Percentiles rank a stretch among this genome's conserved stretches.
These are phyloP conservation scores for Botrytis elliptica DNA, from an alignment of 2,329 filamentous ascomycete genomes.

Conservation along the genomic window DNA sequence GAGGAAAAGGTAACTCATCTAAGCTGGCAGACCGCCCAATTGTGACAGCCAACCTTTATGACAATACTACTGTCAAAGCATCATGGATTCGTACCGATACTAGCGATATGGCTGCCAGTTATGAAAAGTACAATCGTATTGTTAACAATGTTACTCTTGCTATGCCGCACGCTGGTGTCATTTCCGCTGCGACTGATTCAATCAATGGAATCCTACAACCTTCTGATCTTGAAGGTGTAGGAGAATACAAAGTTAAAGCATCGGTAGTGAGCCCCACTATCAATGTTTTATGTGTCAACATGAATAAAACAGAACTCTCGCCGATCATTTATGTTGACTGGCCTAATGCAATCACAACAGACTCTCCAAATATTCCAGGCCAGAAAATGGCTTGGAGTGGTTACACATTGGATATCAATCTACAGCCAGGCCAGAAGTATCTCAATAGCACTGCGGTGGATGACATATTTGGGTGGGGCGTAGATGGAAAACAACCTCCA, in stretches of 20 bases:
- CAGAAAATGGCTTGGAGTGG: constrained; percentile 40
- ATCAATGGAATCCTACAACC: constrained; percentile 70
- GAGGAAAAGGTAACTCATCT: constrained; percentile 44
- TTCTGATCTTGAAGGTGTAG: constrained; percentile 60
- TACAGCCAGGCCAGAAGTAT: constrained; percentile 41
- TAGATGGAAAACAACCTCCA: constrained; percentile 50
- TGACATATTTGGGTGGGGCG: constrained; percentile 67
- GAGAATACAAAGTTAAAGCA: constrained; percentile 65
- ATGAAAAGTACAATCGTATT: constrained; percentile 51
- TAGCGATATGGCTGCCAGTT: constrained; percentile 53
- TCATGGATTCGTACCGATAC: constrained; percentile 64
- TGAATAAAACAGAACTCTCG: constrained; percentile 56
- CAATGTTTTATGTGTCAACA: constrained; percentile 71
- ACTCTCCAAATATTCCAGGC: constrained; percentile 39
- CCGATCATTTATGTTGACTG: constrained; percentile 65
- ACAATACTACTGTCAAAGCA: constrained; percentile 69
- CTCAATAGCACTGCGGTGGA: constrained; percentile 62
- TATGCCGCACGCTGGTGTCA: constrained; percentile 70
- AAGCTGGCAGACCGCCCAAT: constrained; percentile 52
- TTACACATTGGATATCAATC: constrained; percentile 45
- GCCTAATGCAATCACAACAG: constrained; percentile 45
- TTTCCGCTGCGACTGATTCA: constrained; percentile 59
- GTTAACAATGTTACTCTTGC: constrained; percentile 76
- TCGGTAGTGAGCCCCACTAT: constrained; percentile 68
- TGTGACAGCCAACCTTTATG: constrained; percentile 63